Percentiles rank a stretch among this genome's conserved stretches.
phyloP scores from a whole-genome alignment of 257 asterid genomes.

The Anisodus acutangulus region DNA sequence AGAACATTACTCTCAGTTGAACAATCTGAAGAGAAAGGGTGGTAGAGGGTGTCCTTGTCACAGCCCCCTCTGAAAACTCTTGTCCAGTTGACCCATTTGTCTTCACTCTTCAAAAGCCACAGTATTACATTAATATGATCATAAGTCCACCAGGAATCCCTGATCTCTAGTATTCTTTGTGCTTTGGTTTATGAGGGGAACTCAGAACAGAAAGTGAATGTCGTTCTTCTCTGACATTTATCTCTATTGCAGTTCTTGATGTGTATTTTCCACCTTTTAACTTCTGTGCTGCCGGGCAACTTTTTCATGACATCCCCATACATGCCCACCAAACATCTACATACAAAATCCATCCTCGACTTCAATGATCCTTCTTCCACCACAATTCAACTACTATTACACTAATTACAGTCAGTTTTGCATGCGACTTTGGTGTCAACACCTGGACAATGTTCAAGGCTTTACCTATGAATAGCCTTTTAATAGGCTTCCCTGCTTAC shows the following conservation, averaged over 20 bases:
- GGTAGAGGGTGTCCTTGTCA: background rate
- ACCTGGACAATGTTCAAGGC: background rate
- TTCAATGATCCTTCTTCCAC: background rate
- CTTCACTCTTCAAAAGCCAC: background rate
- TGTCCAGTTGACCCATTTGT: background rate
- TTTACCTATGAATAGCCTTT: background rate
- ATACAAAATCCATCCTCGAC: background rate
- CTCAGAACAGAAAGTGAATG: background rate
- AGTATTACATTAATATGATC: background rate
- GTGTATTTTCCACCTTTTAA: background rate
- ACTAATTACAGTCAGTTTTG: background rate
- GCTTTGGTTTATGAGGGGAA: background rate
- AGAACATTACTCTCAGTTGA: background rate
- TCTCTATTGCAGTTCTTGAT: background rate
- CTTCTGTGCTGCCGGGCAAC: background rate
- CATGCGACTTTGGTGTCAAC: background rate
- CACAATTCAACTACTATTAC: background rate
- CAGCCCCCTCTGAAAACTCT: background rate
- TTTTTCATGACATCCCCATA: background rate
- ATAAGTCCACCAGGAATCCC: background rate
- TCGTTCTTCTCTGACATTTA: background rate
- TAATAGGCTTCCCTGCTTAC: background rate
- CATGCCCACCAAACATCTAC: background rate
- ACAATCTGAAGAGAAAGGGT: background rate
- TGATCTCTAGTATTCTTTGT: background rate